phyloP scores from a whole-genome alignment of 345 rosid genomes.

The Citrus sp. region DNA sequence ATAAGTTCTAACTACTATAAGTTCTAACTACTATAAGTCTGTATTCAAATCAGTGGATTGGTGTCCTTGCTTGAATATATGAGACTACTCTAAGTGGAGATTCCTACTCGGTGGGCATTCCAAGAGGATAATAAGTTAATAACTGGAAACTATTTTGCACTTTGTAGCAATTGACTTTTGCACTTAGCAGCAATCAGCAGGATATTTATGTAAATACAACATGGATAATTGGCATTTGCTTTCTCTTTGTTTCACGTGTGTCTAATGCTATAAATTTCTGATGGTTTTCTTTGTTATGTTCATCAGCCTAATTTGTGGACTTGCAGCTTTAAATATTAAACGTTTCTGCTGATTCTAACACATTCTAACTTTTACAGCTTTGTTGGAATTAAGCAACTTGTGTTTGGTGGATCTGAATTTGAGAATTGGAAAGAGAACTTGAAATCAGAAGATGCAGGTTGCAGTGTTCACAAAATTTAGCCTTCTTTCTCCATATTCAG shows the following conservation, averaged over 20 bases:
- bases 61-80: neutral
- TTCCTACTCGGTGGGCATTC: neutral
- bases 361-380: constrained; percentile 37
- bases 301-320: neutral
- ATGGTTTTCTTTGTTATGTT: neutral
- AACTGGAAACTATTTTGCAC: neutral
- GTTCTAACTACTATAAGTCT: neutral
- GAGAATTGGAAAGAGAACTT: constrained; percentile 79
- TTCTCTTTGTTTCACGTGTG: neutral
- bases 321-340: neutral
- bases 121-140: neutral
- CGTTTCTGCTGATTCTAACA: neutral
- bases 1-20: no score
- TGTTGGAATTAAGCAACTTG: constrained; percentile 78
- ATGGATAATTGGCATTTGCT: neutral
- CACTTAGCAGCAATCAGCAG: neutral
- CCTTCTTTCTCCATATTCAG: neutral
- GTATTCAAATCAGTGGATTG: neutral
- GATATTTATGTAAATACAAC: neutral
- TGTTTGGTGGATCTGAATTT: constrained; percentile 80
- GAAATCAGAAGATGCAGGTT: constrained; percentile 72
- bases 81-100: neutral
- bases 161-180: neutral
- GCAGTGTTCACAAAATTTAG: constrained; percentile 65
- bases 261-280: neutral